These are phyloP conservation scores for Penicillium nordicum DNA, from an alignment of 2,329 filamentous ascomycete genomes.

Conservation along the genomic window DNA sequence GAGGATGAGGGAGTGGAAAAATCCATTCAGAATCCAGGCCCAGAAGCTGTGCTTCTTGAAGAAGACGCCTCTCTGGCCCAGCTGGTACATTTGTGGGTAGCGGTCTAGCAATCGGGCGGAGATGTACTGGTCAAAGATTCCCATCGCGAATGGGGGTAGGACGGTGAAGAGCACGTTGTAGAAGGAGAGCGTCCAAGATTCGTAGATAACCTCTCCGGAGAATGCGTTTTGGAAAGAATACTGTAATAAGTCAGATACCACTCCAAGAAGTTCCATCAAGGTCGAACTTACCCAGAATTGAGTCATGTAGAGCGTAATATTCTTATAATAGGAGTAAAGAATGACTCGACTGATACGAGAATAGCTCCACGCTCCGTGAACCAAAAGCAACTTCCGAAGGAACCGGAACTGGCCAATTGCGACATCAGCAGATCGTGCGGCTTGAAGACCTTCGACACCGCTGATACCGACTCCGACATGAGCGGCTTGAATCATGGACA, in stretches of 20 bases:
- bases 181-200: conserved; percentile 98
- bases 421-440: conserved; percentile 91
- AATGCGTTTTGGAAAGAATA: conserved; percentile 98
- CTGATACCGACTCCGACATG: conserved; percentile 98
- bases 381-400: conserved; percentile 86
- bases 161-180: conserved; percentile 99
- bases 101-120: conserved; percentile 88
- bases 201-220: conserved; percentile 95
- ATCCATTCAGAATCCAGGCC: conserved; percentile 88
- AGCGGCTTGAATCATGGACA: conserved; percentile 99
- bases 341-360: conserved; percentile 96
- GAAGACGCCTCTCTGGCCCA: conserved; percentile 89
- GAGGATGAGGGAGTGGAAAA: conserved; percentile 92
- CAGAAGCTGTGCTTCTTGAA: conserved; percentile 91
- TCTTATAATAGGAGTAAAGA: conserved; percentile 98
- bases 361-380: conserved; percentile 97
- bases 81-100: conserved; percentile 91
- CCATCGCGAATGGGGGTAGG: conserved; percentile 85
- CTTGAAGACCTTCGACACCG: conserved; percentile 93
- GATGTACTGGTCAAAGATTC: conserved; percentile 96
- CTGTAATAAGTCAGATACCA: conserved; percentile 46
- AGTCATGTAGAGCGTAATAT: conserved; percentile 97
- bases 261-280: neutral
- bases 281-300: conserved; percentile 82
- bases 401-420: conserved; percentile 95